Evolutionary conservation across 352 stramenopile species (phyloP).

Genomic region (Phytophthora crassamura): DNA sequence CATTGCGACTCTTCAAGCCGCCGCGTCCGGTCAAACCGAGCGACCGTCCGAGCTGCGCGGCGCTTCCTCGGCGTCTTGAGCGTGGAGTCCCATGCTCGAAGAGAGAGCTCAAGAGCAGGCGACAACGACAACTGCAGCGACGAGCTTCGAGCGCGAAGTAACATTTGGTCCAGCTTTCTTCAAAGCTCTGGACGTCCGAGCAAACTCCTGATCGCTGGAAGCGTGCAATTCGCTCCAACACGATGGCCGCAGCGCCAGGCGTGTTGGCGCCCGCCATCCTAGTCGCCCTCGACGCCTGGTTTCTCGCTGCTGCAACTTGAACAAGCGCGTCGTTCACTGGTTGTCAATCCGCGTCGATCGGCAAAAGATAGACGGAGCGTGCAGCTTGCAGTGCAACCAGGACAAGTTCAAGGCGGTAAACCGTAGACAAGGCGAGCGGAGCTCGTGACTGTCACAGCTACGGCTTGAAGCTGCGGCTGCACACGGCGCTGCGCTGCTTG

Average conservation of each 20-base stretch:
- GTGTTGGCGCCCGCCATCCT: conserved; percentile 33
- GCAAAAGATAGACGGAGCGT: conserved; percentile 35
- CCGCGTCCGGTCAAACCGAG: conserved; percentile 7
- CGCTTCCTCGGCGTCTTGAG: background rate
- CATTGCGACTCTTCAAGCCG: conserved; percentile 20
- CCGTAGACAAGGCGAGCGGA: conserved; percentile 29
- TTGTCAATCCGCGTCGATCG: conserved; percentile 31
- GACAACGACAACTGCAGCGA: background rate
- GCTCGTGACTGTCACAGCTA: conserved; percentile 33
- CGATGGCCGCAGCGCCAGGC: background rate
- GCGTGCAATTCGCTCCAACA: conserved; percentile 6
- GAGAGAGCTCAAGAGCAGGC: too few relatives aligned
- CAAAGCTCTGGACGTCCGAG: conserved; percentile 4
- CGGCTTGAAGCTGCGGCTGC: conserved; percentile 22
- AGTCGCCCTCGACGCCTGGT: conserved; percentile 12
- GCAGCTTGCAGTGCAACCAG: conserved; percentile 19
- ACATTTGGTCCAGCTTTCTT: too few relatives aligned
- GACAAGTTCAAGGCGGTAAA: conserved; percentile 32
- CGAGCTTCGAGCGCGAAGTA: too few relatives aligned
- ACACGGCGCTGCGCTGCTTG: conserved; percentile 15
- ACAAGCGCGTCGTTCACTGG: conserved; percentile 23
- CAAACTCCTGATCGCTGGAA: background rate
- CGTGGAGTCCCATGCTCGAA: too few relatives aligned
- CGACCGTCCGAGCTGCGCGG: conserved; percentile 13
- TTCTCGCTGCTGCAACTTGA: conserved; percentile 45